Evolutionary conservation across 1,284 basidiomycete genomes (phyloP), one percentile per base, ranked within the genome.

Genomic region (Cryptococcus neoformans): DNA sequence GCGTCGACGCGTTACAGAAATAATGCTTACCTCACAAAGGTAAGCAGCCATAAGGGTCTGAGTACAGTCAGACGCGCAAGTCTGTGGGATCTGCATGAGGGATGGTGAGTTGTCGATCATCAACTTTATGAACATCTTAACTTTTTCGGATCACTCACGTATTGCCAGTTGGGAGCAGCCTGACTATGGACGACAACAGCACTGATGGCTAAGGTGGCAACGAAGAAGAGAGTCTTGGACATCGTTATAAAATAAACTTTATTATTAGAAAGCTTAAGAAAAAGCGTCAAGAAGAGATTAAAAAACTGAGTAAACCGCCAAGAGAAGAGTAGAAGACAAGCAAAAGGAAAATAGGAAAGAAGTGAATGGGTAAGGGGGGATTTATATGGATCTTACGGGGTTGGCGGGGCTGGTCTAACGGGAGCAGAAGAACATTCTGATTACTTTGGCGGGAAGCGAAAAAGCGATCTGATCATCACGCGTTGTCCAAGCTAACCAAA

Each of bases 111-210:
- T 44, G 44, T 21, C 35, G 40, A n/a, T n/a, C 8, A 36, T 44
- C 7, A 4, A 11, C 6, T 48, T 44, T 50, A 37, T n/a, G 47
- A 34, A 21, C 21, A 21, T 21, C 21, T 21, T 21, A 21, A 21
- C 21, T 21, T 21, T 21, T n/a, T n/a, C n/a, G 14, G 28, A 4
- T 7, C 17, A 62, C 69, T 62, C 60, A 72, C 69, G 62, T 72
- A 67, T 52, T 59, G 44, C 68, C 69, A 74, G 63, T 68, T 64
- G 56, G 72, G 72, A 34, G 72, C 70, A n/a, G 68, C 65, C 58
- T 75, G 73, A 48, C 66, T 69, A 45, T 65, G 62, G 55, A 65
- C 72, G 39, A 67, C 52, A 46, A 65, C 64, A 53, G 62, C 65
- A 51, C 62, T 57, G 44, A 68, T 45, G 51, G 63, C 54, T 48